A percentile compares a stretch with the other conserved stretches of the same genome.
These are phyloP conservation scores for Mortierella sp. DNA, from an alignment of 371 early-diverging fungal species.

Conservation along the genomic window DNA sequence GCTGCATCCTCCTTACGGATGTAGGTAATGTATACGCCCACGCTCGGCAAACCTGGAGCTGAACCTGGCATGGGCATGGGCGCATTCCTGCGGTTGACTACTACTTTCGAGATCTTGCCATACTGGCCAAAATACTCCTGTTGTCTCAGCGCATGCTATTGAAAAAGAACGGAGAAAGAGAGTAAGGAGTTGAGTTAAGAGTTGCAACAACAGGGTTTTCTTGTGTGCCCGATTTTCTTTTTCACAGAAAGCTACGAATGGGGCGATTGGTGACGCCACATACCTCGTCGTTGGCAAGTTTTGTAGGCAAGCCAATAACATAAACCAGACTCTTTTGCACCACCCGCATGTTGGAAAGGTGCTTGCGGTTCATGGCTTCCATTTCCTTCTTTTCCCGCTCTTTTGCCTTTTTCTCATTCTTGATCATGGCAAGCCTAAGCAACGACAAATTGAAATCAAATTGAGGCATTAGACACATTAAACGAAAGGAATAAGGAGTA, in stretches of 20 bases:
- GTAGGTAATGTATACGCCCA: conserved; percentile 94
- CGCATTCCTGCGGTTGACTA: conserved; percentile 81
- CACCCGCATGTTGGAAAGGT: conserved; percentile 92
- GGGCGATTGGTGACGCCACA: no score
- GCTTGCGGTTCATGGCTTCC: conserved; percentile 87
- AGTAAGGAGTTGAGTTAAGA: no score
- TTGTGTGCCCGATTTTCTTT: no score
- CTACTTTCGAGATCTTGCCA: conserved; percentile 94
- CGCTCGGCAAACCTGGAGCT: conserved; percentile 68
- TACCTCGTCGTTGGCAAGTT: conserved; percentile 91
- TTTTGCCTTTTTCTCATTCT: conserved; percentile 87
- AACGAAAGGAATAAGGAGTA: neutral
- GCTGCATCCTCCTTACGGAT: conserved; percentile 90
- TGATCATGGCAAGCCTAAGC: conserved; percentile 69
- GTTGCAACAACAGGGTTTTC: no score
- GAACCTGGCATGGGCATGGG: conserved; percentile 65
- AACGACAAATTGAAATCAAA: no score
- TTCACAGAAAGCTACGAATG: no score
- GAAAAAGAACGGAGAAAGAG: no score
- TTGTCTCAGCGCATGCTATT: conserved; percentile 70
- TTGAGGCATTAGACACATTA: neutral
- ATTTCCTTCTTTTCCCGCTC: conserved; percentile 91
- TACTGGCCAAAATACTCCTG: conserved; percentile 97
- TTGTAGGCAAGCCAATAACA: conserved; percentile 91
- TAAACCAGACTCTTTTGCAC: conserved; percentile 97